Base-by-base conservation (phyloP, 139 green algal species). In the Haematococcus lacustris region DNA sequence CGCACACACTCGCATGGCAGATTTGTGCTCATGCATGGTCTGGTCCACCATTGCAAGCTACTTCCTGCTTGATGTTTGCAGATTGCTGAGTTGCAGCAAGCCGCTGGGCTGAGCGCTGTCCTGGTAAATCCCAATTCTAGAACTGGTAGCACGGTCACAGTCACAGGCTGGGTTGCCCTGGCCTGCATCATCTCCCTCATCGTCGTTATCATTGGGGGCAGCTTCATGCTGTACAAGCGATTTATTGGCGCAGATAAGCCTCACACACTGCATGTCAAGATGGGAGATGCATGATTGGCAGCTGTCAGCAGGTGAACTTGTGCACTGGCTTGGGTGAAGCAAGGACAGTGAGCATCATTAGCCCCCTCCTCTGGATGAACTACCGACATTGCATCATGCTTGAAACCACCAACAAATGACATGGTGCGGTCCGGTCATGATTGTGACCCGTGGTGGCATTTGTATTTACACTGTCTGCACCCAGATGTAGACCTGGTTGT, bases 131-230 rank as follows among this genome's bases (percentile, higher is more conserved):
- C 85, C 38, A 73, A 82, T 60, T 68, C 73, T 21, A 51, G 83
- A 47, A 80, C 80, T 77, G 79, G 70, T 17, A 75, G 71, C 41
- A 68, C 74, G 21, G 62, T 92, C 28, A 94, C 87, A 0, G 82
- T 96, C 0, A 94, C 87, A 5, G 90, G 88, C 33, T 91, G 86
- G 86, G 78, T 87, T 1, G 86, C 86, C 9, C 66, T 89, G 3
- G 81, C 82, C 1, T 88, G 81, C 72, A 85, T 91, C 5, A 70
- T 85, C 34, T 78, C 76, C 1, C 71, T 88, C 23, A 71, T 84
- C 3, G 43, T 89, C 9, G 83, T 91, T 1, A 67, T 79, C 13
- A 34, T 84, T 7, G 76, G 76, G 0, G 81, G 81, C 21, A 32
- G 75, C 23, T 80, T 80, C 3, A 67, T 83, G 66, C 13, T 87